These are phyloP conservation scores for Collybiopsis luxurians DNA, from an alignment of 768 basidiomycete species.

Conservation along the genomic window DNA sequence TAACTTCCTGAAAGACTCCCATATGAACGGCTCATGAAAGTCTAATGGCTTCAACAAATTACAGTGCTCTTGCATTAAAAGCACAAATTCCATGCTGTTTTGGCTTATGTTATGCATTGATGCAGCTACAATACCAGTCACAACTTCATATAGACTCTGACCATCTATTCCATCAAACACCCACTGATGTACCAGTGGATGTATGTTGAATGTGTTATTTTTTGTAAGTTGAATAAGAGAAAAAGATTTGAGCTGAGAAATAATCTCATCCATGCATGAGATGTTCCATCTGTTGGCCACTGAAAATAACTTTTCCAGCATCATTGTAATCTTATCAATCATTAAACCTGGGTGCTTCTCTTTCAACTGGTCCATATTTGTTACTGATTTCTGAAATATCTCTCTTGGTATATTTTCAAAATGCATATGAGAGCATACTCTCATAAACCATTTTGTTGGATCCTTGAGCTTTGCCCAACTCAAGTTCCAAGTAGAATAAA, in stretches of 20 bases:
- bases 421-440: neutral
- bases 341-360: neutral
- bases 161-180: neutral
- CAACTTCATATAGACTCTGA: neutral
- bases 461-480: neutral
- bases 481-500: neutral
- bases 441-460: neutral
- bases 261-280: neutral
- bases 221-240: neutral
- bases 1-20: neutral
- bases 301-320: neutral
- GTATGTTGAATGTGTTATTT: neutral
- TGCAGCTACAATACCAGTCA: neutral
- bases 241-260: neutral
- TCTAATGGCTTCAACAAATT: neutral
- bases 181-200: neutral
- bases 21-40: neutral
- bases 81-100: neutral
- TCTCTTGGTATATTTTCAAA: neutral
- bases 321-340: neutral
- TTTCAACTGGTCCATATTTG: neutral
- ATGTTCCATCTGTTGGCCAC: neutral
- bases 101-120: neutral
- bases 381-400: neutral
- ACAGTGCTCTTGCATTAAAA: neutral